phyloP scores from a whole-genome alignment of 2,329 filamentous ascomycete genomes.

The Aspergillus sp. region DNA sequence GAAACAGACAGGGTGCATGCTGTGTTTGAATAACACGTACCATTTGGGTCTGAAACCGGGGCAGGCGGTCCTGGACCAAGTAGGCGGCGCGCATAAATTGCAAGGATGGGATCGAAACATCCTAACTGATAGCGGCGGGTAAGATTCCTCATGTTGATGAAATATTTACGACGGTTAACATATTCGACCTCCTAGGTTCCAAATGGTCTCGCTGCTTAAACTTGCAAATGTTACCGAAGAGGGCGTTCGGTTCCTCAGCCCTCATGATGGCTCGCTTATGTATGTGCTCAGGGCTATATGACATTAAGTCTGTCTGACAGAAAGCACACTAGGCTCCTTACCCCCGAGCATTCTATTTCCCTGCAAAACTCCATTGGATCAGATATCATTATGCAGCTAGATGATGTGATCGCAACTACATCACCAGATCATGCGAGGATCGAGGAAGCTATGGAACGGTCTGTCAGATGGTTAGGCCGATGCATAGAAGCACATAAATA shows the following conservation, averaged over 20 bases:
- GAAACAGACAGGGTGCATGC: constrained; percentile 76
- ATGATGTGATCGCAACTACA: constrained; percentile 95
- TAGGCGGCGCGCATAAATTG: constrained; percentile 88
- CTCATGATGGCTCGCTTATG: constrained; percentile 93
- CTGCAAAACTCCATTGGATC: constrained; percentile 96
- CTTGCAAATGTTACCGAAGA: constrained; percentile 92
- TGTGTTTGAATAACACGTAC: constrained; percentile 98
- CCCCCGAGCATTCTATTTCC: constrained; percentile 92
- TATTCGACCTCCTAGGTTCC: constrained; percentile 59
- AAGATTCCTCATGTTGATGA: constrained; percentile 16
- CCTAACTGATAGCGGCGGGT: constrained; percentile 61
- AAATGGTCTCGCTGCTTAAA: constrained; percentile 95
- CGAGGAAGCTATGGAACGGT: constrained; percentile 89
- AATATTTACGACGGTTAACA: not conserved
- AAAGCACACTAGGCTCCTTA: constrained; percentile 59
- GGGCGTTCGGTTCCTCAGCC: constrained; percentile 90
- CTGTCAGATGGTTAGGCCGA: constrained; percentile 89
- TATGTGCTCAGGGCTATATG: constrained; percentile 21
- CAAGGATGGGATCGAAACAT: constrained; percentile 96
- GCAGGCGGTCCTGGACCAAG: constrained; percentile 74
- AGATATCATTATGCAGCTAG: constrained; percentile 99
- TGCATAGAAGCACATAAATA: constrained; percentile 87
- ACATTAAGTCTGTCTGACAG: not conserved
- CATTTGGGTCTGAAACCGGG: constrained; percentile 93
- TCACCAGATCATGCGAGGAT: constrained; percentile 84